Percentiles rank a stretch among this genome's conserved stretches.
phyloP scores from a whole-genome alignment of 164 flowering plant genomes.

The Santalum album region DNA sequence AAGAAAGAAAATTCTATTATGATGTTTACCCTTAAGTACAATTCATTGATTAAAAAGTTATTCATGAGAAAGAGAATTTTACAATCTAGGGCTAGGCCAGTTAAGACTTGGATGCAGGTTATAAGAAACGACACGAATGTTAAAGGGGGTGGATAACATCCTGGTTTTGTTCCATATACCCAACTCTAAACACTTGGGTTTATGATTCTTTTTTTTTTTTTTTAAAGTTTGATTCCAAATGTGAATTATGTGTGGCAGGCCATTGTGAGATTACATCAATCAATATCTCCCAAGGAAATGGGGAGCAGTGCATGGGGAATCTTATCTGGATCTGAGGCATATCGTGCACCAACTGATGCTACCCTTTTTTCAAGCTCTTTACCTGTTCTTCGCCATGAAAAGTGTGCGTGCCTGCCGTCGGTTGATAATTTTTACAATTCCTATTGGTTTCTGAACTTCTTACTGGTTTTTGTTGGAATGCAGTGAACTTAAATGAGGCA shows the following conservation, averaged over 20 bases:
- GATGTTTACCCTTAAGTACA: no score
- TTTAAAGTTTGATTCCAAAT: no score
- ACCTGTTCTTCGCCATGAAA: constrained; percentile 84
- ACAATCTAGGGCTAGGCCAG: no score
- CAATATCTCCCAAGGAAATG: constrained; percentile 20
- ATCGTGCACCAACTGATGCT: constrained; percentile 59
- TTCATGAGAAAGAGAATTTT: no score
- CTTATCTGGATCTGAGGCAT: constrained; percentile 27
- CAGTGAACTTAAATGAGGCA: constrained; percentile 49
- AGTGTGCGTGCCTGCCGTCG: constrained; percentile 35
- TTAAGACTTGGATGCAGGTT: no score
- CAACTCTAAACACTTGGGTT: no score
- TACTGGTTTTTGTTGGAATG: constrained; percentile 12
- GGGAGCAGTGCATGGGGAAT: constrained; percentile 41
- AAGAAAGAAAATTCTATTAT: no score
- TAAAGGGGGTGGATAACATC: no score
- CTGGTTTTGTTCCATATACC: no score
- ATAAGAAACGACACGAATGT: no score
- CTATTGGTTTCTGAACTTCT: not conserved
- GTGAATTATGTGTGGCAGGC: constrained; percentile 24
- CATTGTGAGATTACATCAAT: constrained; percentile 19
- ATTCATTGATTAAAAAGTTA: no score
- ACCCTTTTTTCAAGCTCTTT: constrained; percentile 83
- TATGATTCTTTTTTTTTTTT: no score
- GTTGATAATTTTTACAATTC: not conserved